Evolutionary conservation across 495 filamentous ascomycete species (phyloP).

Genomic region (Cenococcum geophilum): DNA sequence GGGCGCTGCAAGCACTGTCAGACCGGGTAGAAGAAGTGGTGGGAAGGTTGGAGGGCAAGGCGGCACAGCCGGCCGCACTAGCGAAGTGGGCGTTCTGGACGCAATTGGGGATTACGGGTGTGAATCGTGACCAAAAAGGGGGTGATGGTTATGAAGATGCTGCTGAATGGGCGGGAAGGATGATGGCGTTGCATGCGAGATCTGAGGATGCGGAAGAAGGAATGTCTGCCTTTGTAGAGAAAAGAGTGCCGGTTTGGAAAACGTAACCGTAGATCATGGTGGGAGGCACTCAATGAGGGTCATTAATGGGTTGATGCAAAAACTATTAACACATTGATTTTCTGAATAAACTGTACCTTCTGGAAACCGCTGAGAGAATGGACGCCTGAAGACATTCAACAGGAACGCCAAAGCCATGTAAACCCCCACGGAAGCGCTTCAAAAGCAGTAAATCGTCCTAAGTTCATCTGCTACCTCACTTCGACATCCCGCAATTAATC

Average conservation of each 20-base stretch:
- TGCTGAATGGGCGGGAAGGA: constrained; percentile 10
- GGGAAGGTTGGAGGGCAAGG: not conserved
- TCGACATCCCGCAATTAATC: not conserved
- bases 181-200: constrained; percentile 15
- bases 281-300: not conserved
- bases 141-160: constrained; percentile 21
- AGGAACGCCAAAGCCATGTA: constrained; percentile 4
- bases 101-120: constrained; percentile 6
- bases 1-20: not conserved
- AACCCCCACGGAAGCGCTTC: not conserved
- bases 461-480: too few species aligned
- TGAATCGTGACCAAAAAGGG: not conserved
- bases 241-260: constrained; percentile 17
- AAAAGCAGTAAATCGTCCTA: not conserved
- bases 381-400: too few species aligned
- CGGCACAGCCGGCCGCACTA: constrained; percentile 10
- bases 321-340: constrained; percentile 4
- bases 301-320: not conserved
- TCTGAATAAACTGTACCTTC: not conserved
- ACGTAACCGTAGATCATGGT: not conserved
- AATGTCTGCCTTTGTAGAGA: constrained; percentile 8
- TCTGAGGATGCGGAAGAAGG: constrained; percentile 14
- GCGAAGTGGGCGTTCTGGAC: constrained; percentile 21
- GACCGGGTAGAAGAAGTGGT: constrained; percentile 5
- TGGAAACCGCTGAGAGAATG: too few species aligned